A percentile compares a stretch with the other conserved stretches of the same genome.
Evolutionary conservation across 345 rosid genomes (phyloP).

Genomic region (Balakata baccata): DNA sequence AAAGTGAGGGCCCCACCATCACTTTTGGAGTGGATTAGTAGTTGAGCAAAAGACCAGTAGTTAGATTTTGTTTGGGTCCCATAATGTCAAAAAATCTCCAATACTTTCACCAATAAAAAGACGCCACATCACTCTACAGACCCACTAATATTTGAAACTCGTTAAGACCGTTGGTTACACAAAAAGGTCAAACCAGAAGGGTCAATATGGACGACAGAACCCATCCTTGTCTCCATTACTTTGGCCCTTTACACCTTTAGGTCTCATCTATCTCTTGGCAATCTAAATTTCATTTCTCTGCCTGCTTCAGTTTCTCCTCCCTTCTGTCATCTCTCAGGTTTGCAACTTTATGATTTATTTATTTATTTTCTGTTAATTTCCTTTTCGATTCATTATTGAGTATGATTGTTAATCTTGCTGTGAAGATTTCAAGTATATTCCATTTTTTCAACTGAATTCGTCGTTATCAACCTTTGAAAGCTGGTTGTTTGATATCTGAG

Average conservation of each 20-base stretch:
- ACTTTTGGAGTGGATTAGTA: not conserved
- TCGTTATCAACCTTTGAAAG: not conserved
- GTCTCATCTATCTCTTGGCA: not conserved
- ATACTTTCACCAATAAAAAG: not conserved
- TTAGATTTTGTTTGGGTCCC: not conserved
- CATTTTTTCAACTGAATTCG: not conserved
- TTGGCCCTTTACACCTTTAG: not conserved
- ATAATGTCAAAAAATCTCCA: not conserved
- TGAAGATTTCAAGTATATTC: not conserved
- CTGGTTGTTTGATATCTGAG: slow-evolving; percentile 3
- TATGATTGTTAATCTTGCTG: not conserved
- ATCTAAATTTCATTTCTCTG: not conserved
- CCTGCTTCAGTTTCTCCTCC: not conserved
- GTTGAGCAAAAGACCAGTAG: not conserved
- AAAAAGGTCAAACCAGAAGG: not conserved
- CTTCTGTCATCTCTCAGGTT: not conserved
- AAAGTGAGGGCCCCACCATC: too few relatives aligned
- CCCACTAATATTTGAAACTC: not conserved
- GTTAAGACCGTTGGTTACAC: not conserved
- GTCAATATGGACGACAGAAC: not conserved
- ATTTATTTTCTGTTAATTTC: not conserved
- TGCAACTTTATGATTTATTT: not conserved
- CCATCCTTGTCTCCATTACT: not conserved
- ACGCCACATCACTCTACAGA: not conserved
- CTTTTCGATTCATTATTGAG: not conserved